Evolutionary conservation across 2,329 filamentous ascomycete genomes (phyloP).

Genomic region (Lomentospora prolificans): DNA sequence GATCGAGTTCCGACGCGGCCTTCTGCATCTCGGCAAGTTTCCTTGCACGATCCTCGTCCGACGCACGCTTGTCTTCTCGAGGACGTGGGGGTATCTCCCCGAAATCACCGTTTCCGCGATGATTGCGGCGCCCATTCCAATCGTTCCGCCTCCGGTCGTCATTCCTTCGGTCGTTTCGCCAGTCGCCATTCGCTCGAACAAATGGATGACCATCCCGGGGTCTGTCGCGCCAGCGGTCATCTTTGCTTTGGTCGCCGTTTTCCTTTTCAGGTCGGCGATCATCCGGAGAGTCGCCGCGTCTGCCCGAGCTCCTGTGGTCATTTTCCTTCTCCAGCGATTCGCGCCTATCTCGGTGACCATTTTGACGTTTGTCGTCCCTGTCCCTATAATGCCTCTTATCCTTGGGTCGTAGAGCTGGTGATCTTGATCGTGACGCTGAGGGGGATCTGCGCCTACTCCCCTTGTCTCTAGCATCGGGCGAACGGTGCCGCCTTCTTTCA

Average conservation of each 20-base stretch:
- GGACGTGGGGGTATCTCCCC: background rate
- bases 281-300: background rate
- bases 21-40: conserved; percentile 67
- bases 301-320: background rate
- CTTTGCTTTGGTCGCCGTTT: background rate
- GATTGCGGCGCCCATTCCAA: background rate
- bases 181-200: background rate
- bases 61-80: conserved; percentile 10
- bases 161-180: background rate
- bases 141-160: background rate
- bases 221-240: background rate
- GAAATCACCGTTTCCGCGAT: background rate
- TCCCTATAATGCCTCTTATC: background rate
- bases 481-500: background rate
- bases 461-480: background rate
- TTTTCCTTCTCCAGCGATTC: background rate
- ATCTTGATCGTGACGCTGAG: background rate
- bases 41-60: conserved; percentile 49
- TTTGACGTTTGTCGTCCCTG: background rate
- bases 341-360: background rate
- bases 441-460: background rate
- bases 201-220: background rate
- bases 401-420: background rate
- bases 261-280: background rate
- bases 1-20: conserved; percentile 58